Evolutionary conservation across 1,139 yeast species (phyloP), one percentile per base, ranked within the genome.

Genomic region (Meyerozyma sp.): DNA sequence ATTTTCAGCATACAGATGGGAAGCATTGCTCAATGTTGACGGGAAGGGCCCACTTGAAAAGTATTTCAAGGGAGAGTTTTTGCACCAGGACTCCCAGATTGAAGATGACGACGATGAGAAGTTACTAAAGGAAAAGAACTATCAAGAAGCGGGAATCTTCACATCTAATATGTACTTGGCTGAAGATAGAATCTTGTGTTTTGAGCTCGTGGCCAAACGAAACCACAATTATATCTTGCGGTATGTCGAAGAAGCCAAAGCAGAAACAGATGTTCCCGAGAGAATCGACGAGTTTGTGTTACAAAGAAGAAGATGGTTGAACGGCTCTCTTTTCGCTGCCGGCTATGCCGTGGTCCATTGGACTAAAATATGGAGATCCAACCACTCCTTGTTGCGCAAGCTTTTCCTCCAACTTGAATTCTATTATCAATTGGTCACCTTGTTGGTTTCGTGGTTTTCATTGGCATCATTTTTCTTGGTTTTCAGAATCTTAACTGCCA

Each of bases 241-340:
- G 49, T 86, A 84, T 55, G 93, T 86, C 44, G 83, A 81, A 55
- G 77, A 81, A 38, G 93, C 94, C 16, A 77, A 77, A 49, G 95
- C 94, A 0, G 88, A 82, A 55, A 86, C 95, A 2, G 95, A 86
- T 70, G 95, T 85, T 27, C 95, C 95, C 0, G 90, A 83, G 49
- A 66, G 66, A 27, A 68, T 86, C 28, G 82, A 84, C 44, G 94
- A 85, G 55, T 78, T 86, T 49, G 82, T 86, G 8, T 68, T 85
- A 47, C 94, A 86, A 62, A 75, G 94, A 61, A 75, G 95, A 61
- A 73, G 95, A 63, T 86, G 95, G 95, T 73, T 86, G 46, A 86
- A 86, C 61, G 95, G 95, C 21, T 84, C 94, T 4, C 80, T 86
- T 58, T 86, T 86, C 62, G 94, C 95, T 1, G 91, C 91, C 3